Evolutionary conservation across 177 flowering plant genomes (phyloP).

Genomic region (Vitis hybrid): DNA sequence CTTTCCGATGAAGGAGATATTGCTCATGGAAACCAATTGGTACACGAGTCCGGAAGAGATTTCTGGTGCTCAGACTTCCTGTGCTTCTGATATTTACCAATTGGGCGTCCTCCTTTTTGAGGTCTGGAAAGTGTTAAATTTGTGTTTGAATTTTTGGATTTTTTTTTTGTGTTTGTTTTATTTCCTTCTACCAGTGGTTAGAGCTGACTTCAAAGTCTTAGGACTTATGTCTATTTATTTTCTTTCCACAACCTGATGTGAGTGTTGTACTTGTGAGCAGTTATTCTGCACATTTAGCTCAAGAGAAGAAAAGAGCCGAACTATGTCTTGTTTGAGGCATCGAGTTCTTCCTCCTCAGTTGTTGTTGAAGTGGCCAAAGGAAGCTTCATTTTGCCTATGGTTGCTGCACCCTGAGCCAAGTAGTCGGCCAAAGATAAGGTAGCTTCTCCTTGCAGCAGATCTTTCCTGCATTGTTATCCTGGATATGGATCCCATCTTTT

Average conservation of each 20-base stretch:
- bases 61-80: constrained; percentile 60
- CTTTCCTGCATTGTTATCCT: background rate
- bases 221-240: background rate
- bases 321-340: constrained; percentile 87
- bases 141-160: background rate
- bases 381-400: constrained; percentile 96
- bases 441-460: constrained; percentile 8
- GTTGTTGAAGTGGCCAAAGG: constrained; percentile 89
- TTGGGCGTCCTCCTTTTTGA: constrained; percentile 95
- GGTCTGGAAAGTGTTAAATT: constrained; percentile 32
- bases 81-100: constrained; percentile 83
- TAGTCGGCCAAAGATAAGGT: constrained; percentile 83
- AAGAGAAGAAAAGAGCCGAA: constrained; percentile 75
- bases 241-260: constrained; percentile 3
- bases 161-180: background rate
- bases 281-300: constrained; percentile 76
- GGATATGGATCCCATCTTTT: too few species aligned
- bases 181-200: background rate
- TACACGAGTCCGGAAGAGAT: constrained; percentile 91
- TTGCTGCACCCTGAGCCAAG: constrained; percentile 86
- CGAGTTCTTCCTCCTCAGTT: constrained; percentile 92
- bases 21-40: constrained; percentile 81
- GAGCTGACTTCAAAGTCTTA: too few species aligned
- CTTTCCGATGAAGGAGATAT: constrained; percentile 75
- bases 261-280: constrained; percentile 39